Percentiles rank a stretch among this genome's conserved stretches.
phyloP scores from a whole-genome alignment of 208 protist genomes.

The Endotrypanum monterogeii region DNA sequence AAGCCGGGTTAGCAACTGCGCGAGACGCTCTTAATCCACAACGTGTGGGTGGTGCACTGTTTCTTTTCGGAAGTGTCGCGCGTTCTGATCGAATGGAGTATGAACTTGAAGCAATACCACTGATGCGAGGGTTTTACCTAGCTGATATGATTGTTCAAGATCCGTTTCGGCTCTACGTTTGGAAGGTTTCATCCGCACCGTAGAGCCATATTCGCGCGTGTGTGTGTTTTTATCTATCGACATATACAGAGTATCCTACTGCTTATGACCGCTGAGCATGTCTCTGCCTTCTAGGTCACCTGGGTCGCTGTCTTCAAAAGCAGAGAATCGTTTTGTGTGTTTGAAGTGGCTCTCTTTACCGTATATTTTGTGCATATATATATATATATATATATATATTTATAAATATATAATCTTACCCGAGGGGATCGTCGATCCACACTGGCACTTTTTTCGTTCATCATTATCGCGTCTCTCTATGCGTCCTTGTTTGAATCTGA shows the following conservation, averaged over 20 bases:
- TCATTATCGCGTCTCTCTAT: not conserved
- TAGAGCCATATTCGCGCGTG: not conserved
- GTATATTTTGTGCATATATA: not conserved
- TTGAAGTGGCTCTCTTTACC: not conserved
- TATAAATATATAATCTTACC: no score
- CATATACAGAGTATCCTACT: not conserved
- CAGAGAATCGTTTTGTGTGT: not conserved
- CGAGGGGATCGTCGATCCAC: not conserved
- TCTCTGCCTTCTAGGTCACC: not conserved
- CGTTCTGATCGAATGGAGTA: slow-evolving; percentile 62
- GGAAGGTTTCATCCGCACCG: slow-evolving; percentile 5
- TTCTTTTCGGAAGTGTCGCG: slow-evolving; percentile 50
- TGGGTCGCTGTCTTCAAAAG: not conserved
- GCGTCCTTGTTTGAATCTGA: no score
- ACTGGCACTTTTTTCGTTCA: not conserved
- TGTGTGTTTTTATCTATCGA: not conserved
- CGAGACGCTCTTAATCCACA: slow-evolving; percentile 19
- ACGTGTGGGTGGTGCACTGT: slow-evolving; percentile 10
- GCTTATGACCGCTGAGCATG: not conserved
- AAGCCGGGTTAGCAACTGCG: slow-evolving; percentile 39
- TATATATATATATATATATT: no score
- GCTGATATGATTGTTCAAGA: slow-evolving; percentile 16
- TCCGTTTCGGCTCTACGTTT: slow-evolving; percentile 40
- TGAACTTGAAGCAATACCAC: slow-evolving; percentile 43
- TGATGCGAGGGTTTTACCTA: slow-evolving; percentile 30